Evolutionary conservation across 176 grass and related monocot species (phyloP).

Genomic region (Musa itinerans): DNA sequence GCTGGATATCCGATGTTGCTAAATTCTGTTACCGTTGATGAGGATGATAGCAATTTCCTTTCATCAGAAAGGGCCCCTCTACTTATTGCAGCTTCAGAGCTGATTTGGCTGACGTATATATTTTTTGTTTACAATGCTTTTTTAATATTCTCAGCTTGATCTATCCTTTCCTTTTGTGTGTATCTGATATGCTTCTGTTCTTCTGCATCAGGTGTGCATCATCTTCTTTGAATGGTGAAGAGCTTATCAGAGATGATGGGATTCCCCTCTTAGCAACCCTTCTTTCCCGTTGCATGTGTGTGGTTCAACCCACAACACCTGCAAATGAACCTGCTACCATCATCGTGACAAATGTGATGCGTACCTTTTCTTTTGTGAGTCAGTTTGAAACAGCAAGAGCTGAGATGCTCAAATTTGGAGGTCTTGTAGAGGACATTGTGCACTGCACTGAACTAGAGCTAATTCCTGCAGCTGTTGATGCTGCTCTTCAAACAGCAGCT

Average conservation of each 20-base stretch:
- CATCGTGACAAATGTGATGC: conserved; percentile 96
- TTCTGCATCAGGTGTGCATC: conserved; percentile 58
- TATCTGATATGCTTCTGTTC: conserved; percentile 4
- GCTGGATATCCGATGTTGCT: conserved; percentile 98
- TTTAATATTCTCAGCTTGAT: conserved; percentile 18
- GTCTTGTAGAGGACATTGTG: conserved; percentile 90
- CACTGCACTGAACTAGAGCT: conserved; percentile 90
- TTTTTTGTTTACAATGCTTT: conserved; percentile 10
- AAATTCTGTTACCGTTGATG: conserved; percentile 88
- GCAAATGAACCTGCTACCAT: conserved; percentile 85
- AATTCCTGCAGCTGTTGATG: conserved; percentile 82
- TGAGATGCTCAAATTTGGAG: conserved; percentile 80
- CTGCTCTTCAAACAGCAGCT: conserved; percentile 71
- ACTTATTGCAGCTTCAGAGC: conserved; percentile 87
- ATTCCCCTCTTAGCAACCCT: conserved; percentile 90
- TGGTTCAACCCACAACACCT: conserved; percentile 86
- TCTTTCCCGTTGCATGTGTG: conserved; percentile 94
- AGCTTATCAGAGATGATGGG: conserved; percentile 89
- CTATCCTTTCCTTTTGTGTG: conserved; percentile 21
- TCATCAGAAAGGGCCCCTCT: conserved; percentile 89
- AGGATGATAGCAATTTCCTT: conserved; percentile 92
- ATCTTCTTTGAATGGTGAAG: conserved; percentile 94
- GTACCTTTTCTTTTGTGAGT: conserved; percentile 75
- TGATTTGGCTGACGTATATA: conserved; percentile 96
- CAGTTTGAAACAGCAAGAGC: conserved; percentile 71